Evolutionary conservation across 2,329 filamentous ascomycete genomes (phyloP), one percentile per base, ranked within the genome.

Genomic region (Fusarium setosum): DNA sequence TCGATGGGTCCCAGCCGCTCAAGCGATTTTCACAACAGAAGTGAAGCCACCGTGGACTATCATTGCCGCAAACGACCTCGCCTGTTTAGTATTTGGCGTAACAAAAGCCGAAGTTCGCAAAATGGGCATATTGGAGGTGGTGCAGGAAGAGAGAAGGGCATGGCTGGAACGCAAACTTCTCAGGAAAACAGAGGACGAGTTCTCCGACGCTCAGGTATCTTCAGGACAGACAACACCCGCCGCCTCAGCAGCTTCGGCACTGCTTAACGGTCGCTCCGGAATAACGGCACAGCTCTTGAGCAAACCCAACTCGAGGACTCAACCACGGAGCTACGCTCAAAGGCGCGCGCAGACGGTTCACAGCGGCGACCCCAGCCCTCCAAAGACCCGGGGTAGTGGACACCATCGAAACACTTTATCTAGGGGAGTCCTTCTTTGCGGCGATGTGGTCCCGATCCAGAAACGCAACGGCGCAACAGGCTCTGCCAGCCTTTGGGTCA

Each of bases 1-100:
- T 72, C 89, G 96, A 76, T 97, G 94, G 89, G 90, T 92, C 13
- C 94, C 94, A 8, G 92, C 93, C 38, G 92, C 95, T 6, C 96
- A 99, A 77, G 96, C 96, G 52, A 97, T 99, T 57, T 99, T 99
- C 76, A 96, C 95, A 8, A 99, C 96, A n/a, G 93, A 97, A 77
- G 86, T 92, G 13, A 89, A 91, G 65, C 87, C 93, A 9, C 96
- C 95, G 4, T 99, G 94, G 92, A 99, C 95, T 1, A 97, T 99
- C 60, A 87, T 97, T 52, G 93, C 96, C 4, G 96, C 96, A 48
- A 99, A 99, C 75, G 96, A 99, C 75, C 84, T 99, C 47, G 96
- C 96, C 17, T 99, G 96, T 78, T 84, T 99, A 40, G 91, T 98
- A n/a, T 99, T 98, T 80, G 96, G 96, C n/a, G 93, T 99, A 10